Evolutionary conservation across 2,329 filamentous ascomycete species (phyloP).

Genomic region (Westerdykella ornata): DNA sequence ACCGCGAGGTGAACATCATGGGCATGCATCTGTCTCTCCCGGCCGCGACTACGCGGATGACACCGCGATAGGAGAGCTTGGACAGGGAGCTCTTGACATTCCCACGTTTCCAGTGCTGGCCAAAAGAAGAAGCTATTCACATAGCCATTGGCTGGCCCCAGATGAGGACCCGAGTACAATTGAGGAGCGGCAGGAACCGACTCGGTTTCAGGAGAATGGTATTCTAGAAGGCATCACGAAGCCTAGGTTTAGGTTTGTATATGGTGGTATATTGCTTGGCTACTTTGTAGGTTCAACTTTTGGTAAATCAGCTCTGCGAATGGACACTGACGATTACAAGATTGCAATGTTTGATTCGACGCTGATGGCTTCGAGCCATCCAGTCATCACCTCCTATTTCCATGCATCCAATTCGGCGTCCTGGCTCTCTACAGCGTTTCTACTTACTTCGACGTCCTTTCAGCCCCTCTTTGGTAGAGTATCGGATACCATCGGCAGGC

Average conservation of each 20-base stretch:
- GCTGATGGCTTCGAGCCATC: constrained; percentile 74
- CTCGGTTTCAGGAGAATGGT: constrained; percentile 25
- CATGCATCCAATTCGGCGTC: constrained; percentile 69
- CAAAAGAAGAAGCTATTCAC: constrained; percentile 19
- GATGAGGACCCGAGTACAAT: constrained; percentile 15
- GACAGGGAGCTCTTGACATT: constrained; percentile 16
- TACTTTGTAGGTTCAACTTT: constrained; percentile 31
- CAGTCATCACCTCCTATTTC: constrained; percentile 76
- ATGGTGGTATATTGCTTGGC: constrained; percentile 32
- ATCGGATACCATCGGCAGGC: constrained; percentile 67
- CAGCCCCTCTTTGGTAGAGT: constrained; percentile 68
- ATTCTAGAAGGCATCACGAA: constrained; percentile 29
- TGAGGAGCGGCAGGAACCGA: constrained; percentile 17
- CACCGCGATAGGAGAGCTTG: constrained; percentile 10
- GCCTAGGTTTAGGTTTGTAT: constrained; percentile 33
- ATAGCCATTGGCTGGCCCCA: constrained; percentile 20
- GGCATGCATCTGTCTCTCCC: no score
- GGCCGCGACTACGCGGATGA: constrained; percentile 4
- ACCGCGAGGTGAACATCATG: no score
- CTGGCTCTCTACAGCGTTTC: constrained; percentile 73
- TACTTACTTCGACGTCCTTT: constrained; percentile 69
- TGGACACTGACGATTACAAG: constrained; percentile 13
- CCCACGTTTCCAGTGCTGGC: constrained; percentile 17
- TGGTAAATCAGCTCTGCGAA: neutral
- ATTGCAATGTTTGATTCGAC: constrained; percentile 61